A percentile compares a stretch with the other conserved stretches of the same genome.
These are phyloP conservation scores for Silene conica DNA, from an alignment of 148 eudicot species.

Conservation along the genomic window DNA sequence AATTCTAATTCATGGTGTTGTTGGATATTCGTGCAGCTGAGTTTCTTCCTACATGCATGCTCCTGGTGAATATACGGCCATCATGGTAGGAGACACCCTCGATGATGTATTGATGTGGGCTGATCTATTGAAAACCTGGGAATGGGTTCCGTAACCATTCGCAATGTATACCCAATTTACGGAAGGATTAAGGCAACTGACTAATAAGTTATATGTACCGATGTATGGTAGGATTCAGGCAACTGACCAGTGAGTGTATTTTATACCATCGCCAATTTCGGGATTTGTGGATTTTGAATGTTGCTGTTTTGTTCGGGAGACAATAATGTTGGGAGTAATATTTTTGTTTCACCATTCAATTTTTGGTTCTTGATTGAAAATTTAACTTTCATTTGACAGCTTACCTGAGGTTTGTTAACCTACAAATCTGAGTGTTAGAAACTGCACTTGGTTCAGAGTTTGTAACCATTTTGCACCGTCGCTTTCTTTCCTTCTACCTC, in stretches of 20 bases:
- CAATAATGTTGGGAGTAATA: too few species aligned
- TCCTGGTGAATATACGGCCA: background rate
- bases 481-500: too few species aligned
- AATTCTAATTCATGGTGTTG: background rate
- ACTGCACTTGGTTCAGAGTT: too few species aligned
- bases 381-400: too few species aligned
- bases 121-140: background rate
- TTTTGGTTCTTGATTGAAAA: too few species aligned
- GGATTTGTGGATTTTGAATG: background rate
- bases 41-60: background rate
- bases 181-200: background rate
- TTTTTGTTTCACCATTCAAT: too few species aligned
- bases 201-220: background rate
- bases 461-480: too few species aligned
- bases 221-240: background rate
- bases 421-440: too few species aligned
- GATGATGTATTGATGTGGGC: background rate
- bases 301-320: background rate
- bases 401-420: too few species aligned
- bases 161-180: background rate
- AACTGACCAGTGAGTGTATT: conserved; percentile 1
- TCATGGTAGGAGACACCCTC: background rate
- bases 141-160: background rate
- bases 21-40: background rate
- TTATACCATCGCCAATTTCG: background rate